phyloP scores from a whole-genome alignment of 2,329 filamentous ascomycete species.

The Pleomassaria siparia region DNA sequence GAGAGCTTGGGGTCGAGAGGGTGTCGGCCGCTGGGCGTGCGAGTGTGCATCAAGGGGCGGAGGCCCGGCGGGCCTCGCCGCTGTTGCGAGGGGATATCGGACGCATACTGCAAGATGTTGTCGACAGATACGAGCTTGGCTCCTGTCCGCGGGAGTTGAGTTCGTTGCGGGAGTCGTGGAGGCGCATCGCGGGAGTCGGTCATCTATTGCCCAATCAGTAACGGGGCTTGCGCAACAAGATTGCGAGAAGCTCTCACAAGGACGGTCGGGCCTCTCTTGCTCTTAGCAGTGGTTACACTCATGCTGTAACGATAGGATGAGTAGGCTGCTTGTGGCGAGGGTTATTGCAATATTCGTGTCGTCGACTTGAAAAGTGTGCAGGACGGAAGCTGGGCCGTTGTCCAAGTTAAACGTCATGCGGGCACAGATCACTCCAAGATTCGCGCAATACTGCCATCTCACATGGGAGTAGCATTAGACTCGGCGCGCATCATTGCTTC shows the following conservation, averaged over 20 bases:
- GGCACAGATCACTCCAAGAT: not conserved
- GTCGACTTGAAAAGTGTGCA: not conserved
- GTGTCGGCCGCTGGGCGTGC: constrained; percentile 54
- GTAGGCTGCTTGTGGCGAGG: constrained; percentile 1
- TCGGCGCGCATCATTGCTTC: no score
- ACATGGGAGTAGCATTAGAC: not conserved
- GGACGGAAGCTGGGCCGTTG: not conserved
- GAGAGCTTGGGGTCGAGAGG: constrained; percentile 58
- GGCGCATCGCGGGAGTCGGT: constrained; percentile 58
- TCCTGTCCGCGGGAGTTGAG: constrained; percentile 33
- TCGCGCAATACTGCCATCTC: not conserved
- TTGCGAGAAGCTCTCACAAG: constrained; percentile 14
- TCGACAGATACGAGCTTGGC: constrained; percentile 79
- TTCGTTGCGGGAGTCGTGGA: constrained; percentile 31
- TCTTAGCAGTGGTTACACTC: constrained; percentile 38
- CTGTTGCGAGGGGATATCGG: constrained; percentile 93
- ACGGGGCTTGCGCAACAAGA: constrained; percentile 4
- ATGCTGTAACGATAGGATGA: constrained; percentile 15
- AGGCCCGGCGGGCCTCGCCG: constrained; percentile 69
- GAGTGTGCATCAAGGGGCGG: constrained; percentile 49
- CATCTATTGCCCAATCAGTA: constrained; percentile 48
- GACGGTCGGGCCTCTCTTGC: constrained; percentile 42
- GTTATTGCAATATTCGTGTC: not conserved
- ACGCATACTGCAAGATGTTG: constrained; percentile 90
- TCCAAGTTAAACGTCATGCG: constrained; percentile 2